Evolutionary conservation across 495 filamentous ascomycete species (phyloP), one percentile per base, ranked within the genome.

Genomic region (Tuber borchii): DNA sequence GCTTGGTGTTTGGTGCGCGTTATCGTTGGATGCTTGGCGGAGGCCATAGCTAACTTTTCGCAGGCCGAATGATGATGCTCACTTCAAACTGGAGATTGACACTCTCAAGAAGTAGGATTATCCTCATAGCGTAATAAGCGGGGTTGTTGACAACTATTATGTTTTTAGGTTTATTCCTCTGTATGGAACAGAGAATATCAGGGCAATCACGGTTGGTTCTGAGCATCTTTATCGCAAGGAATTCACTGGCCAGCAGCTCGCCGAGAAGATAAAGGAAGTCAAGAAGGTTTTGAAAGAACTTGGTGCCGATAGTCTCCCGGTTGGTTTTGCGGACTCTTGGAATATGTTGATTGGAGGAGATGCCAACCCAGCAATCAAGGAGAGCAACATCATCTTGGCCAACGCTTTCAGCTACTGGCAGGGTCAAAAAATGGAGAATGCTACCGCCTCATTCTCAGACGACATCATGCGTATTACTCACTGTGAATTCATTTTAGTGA

Each of bases 361-460:
- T 65, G 92, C 89, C 14, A 89, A 94, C 81, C 85, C 90, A 34
- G 84, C 93, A 74, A 87, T 92, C 79, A 83, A 85, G 65, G 86
- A 87, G 56, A 87, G 86, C 76, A 90, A 90, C 78, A 89, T 94
- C 72, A 84, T 95, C 69, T 85, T 95, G 48, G 87, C 88, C 83
- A 95, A 95, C 80, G 92, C 90, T n/a, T 95, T 95, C 82, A 89
- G 90, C 45, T 95, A 93, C 88, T 94, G 92, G 92, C 92, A 95
- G 83, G 90, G 88, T 56, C 87, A 89, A 79, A 84, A 85, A 16
- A 87, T 89, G 74, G 84, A 85, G 78, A 89, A 93, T 81, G 90
- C 91, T 45, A 88, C 88, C 45, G 83, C 87, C 73, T 91, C 88
- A 77, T 94, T 93, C 86, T 89, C 93, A 80, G 88, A 92, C 78